Percentiles rank a stretch among this genome's conserved stretches.
These are phyloP conservation scores for Neurospora sp. DNA, from an alignment of 495 filamentous ascomycete genomes.

Conservation along the genomic window DNA sequence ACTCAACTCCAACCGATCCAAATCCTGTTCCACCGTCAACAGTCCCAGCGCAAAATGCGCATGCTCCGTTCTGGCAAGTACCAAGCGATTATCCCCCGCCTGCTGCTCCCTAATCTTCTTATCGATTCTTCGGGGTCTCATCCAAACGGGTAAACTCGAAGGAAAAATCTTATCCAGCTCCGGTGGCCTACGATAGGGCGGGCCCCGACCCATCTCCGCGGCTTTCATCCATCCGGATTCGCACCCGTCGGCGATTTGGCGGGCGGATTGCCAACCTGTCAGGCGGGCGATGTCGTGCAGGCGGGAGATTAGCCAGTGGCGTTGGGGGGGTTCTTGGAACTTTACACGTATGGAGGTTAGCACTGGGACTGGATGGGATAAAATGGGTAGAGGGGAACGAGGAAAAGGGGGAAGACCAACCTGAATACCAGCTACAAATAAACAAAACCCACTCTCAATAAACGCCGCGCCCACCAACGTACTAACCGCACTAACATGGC, in stretches of 20 bases:
- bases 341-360: too few species aligned
- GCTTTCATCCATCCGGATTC: slow-evolving; percentile 73
- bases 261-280: slow-evolving; percentile 78
- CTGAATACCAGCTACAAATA: slow-evolving; percentile 79
- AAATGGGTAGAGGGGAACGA: background rate
- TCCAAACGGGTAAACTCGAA: slow-evolving; percentile 24
- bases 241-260: slow-evolving; percentile 71
- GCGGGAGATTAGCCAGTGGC: slow-evolving; percentile 63
- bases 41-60: slow-evolving; percentile 45
- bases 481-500: slow-evolving; percentile 50
- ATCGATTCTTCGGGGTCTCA: slow-evolving; percentile 32
- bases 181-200: slow-evolving; percentile 53
- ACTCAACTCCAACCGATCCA: slow-evolving; percentile 36
- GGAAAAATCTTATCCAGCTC: slow-evolving; percentile 22
- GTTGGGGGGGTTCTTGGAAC: slow-evolving; percentile 61
- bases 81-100: slow-evolving; percentile 23
- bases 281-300: slow-evolving; percentile 65
- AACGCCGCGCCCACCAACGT: slow-evolving; percentile 74
- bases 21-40: slow-evolving; percentile 41
- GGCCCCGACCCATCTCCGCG: slow-evolving; percentile 61
- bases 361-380: background rate
- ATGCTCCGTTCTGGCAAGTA: slow-evolving; percentile 38
- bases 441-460: slow-evolving; percentile 64
- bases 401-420: slow-evolving; percentile 14
- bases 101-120: slow-evolving; percentile 29